A percentile compares a stretch with the other conserved stretches of the same genome.
These are phyloP conservation scores for Cutaneotrichosporon sp. DNA, from an alignment of 1,284 basidiomycete genomes.

Conservation along the genomic window DNA sequence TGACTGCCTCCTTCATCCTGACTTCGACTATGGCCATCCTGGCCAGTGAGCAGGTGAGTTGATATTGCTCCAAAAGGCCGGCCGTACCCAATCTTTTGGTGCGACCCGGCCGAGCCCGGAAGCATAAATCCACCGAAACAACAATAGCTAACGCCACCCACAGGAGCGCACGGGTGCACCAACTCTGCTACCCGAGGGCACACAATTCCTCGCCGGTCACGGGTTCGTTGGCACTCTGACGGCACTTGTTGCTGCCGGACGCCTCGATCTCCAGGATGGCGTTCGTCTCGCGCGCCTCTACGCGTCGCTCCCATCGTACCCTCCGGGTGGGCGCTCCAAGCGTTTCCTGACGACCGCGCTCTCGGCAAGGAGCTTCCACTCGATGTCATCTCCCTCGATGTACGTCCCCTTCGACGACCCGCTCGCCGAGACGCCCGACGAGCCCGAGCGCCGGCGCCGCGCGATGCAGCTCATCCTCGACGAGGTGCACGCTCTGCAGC, in stretches of 20 bases:
- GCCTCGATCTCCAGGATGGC: constrained; percentile 41
- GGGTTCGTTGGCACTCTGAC: constrained; percentile 48
- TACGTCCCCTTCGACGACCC: constrained; percentile 28
- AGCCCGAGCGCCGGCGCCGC: constrained; percentile 30
- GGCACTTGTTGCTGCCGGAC: constrained; percentile 42
- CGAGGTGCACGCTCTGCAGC: constrained; percentile 40
- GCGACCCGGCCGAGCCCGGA: neutral
- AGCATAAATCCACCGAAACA: too few relatives aligned
- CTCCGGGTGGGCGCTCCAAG: constrained; percentile 14
- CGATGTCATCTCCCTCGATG: constrained; percentile 37
- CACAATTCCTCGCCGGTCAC: constrained; percentile 44
- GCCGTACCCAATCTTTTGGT: too few relatives aligned
- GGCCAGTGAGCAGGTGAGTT: constrained; percentile 39
- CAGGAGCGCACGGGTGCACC: constrained; percentile 32
- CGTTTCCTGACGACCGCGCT: constrained; percentile 41
- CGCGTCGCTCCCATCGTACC: constrained; percentile 33
- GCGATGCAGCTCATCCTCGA: constrained; percentile 47
- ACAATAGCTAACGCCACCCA: neutral
- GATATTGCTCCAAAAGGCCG: too few relatives aligned
- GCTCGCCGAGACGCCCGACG: constrained; percentile 15
- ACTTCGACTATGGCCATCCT: constrained; percentile 46
- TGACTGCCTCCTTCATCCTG: constrained; percentile 47
- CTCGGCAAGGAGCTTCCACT: constrained; percentile 44
- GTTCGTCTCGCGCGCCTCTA: constrained; percentile 43
- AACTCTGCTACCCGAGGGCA: constrained; percentile 36